Evolutionary conservation across 805 yeast species (phyloP).

Genomic region (Candida andamanensis): DNA sequence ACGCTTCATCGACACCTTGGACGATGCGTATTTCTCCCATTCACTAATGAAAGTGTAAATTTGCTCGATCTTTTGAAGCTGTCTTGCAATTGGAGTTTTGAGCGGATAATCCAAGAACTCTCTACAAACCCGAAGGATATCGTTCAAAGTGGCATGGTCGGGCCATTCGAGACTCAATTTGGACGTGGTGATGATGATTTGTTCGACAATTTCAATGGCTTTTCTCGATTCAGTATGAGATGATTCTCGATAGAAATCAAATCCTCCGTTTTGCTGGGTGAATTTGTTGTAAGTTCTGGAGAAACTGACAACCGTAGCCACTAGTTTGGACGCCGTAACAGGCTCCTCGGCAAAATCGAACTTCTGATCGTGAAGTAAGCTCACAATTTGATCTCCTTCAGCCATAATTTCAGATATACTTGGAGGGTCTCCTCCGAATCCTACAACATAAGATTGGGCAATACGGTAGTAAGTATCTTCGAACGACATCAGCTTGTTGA

Average conservation of each 20-base stretch:
- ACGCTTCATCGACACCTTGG: constrained; percentile 58
- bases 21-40: constrained; percentile 91
- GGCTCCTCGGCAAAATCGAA: constrained; percentile 7
- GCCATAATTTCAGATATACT: constrained; percentile 25
- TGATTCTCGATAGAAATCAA: constrained; percentile 61
- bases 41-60: constrained; percentile 77
- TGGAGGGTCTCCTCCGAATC: constrained; percentile 25
- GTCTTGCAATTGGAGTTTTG: constrained; percentile 68
- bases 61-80: constrained; percentile 80
- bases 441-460: constrained; percentile 44
- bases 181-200: constrained; percentile 26
- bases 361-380: constrained; percentile 2
- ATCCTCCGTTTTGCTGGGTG: constrained; percentile 8
- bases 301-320: constrained; percentile 9
- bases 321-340: constrained; percentile 4
- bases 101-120: constrained; percentile 65
- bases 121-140: constrained; percentile 53
- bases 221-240: constrained; percentile 54
- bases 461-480: constrained; percentile 46
- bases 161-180: constrained; percentile 73
- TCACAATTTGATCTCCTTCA: constrained; percentile 31
- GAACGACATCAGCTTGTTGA: constrained; percentile 19
- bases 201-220: constrained; percentile 47
- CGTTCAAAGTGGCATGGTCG: constrained; percentile 84
- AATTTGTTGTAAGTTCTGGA: constrained; percentile 10